Evolutionary conservation across 176 grass and related monocot genomes (phyloP), one percentile per base, ranked within the genome.

Genomic region (Guadua angustifolia): DNA sequence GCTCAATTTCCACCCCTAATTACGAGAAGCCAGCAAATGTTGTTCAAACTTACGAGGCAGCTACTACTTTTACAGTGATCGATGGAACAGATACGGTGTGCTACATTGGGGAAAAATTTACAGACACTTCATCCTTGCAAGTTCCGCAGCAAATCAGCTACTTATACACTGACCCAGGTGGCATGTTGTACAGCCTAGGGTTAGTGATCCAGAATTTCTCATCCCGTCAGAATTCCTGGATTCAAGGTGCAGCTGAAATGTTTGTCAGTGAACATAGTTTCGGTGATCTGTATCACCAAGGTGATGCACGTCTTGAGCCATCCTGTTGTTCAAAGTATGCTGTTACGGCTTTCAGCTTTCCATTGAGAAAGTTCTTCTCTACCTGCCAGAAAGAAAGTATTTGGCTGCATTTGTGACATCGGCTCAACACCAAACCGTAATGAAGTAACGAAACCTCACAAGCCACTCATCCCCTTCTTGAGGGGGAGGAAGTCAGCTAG

Each of bases 351-450:
- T 98, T 98, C 50, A 95, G 82, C 83, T 88, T 98, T 57, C 95
- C 93, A 68, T 98, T 98, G 65, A 98, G 78, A 77, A 91, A 91
- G 69, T 95, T 98, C 85, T 92, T 98, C 85, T 98, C 95, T 32
- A 98, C 93, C 95, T 98, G 75, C 36, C 79, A 90, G 7, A 18
- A 71, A 71, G 60, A 81, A n/a, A 61, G 52, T 22, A 71, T 81
- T 32, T 26, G 33, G 77, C 50, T 18, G 17, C 42, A 76, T 29
- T 29, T 75, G 21, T 75, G 18, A 71, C 16, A 83, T 53, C 26
- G 2, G 19, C 25, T 4, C 15, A 64, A 11, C 39, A 47, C 35
- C 45, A 79, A 33, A 82, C n/a, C 52, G 33, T 3, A 6, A 61
- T 10, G 32, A 71, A 17, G 64, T 35, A 59, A 75, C 36, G 17